Evolutionary conservation across 192 early-diverging fungal genomes (phyloP), one percentile per base, ranked within the genome.

Genomic region (Backusella tuberculispora): DNA sequence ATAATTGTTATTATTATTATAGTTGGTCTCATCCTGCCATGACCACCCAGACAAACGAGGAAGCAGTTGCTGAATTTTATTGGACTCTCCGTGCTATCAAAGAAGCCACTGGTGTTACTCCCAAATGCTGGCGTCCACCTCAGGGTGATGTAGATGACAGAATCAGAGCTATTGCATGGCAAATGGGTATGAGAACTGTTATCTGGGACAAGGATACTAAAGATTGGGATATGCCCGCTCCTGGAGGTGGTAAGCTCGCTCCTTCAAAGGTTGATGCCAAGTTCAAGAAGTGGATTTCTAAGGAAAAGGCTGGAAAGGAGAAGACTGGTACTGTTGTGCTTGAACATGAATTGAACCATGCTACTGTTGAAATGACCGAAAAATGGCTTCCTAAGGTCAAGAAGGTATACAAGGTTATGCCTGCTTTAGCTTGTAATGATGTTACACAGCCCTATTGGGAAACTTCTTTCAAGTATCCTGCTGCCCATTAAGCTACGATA

Each of bases 1-100:
- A 56, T 21, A n/a, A n/a, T n/a, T n/a, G n/a, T n/a, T 21, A 21
- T n/a, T n/a, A n/a, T n/a, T n/a, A n/a, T 34, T 34, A 90, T 66
- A 90, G 87, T 14, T 89, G 87, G 88, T 82, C 83, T 42, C 88
- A 90, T 64, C 26, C 47, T 21, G 44, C 72, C 29, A 71, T 90
- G 71, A 83, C 87, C 34, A 80, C 77, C 0, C 69, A 86, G n/a
- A 71, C 76, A 4, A 81, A 78, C 43, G 48, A 80, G 63, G 74
- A 80, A 53, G 70, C 90, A n/a, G 72, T 88, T 21, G 84, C 83
- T 10, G 88, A 90, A 74, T 64, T 88, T 12, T 73, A 88, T 56
- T 85, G 79, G 69, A 78, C 85, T 26, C 84, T 85, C 48, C 79
- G 79, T 47, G 82, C 81, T 12, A 84, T 91, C 63, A 72, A 87